phyloP scores from a whole-genome alignment of 192 early-diverging fungal genomes.

The Rhizophagus sp. region DNA sequence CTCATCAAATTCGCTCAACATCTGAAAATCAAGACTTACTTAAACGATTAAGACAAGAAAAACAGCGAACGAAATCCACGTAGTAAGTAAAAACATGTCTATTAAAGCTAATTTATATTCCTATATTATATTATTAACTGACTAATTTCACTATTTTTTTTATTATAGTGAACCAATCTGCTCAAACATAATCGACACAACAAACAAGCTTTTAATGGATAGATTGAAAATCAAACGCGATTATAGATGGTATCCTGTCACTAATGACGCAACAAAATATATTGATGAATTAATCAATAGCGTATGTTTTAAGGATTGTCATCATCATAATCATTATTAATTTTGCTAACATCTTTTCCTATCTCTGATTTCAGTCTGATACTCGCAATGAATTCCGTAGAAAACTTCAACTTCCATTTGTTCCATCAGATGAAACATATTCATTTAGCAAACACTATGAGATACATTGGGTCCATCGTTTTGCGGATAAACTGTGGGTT shows the following conservation, averaged over 20 bases:
- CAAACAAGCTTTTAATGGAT: slow-evolving; percentile 20
- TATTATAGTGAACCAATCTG: slow-evolving; percentile 20
- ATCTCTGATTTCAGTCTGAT: no score
- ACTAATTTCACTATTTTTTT: background rate
- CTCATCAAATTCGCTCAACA: slow-evolving; percentile 11
- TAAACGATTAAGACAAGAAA: background rate
- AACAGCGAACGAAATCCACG: slow-evolving; percentile 21
- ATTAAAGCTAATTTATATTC: background rate
- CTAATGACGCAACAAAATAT: no score
- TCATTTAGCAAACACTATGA: no score
- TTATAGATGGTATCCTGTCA: background rate
- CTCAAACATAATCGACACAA: slow-evolving; percentile 24
- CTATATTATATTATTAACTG: background rate
- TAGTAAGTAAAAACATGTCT: slow-evolving; percentile 7
- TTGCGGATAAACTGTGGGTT: no score
- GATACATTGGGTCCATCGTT: no score
- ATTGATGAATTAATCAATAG: no score
- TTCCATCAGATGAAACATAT: no score
- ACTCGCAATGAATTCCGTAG: no score
- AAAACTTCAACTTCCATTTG: no score
- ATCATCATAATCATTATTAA: no score
- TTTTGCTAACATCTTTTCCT: no score
- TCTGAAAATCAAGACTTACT: slow-evolving; percentile 10
- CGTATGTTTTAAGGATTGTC: no score
- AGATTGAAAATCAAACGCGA: slow-evolving; percentile 20